Evolutionary conservation across 2,329 filamentous ascomycete species (phyloP), one percentile per base, ranked within the genome.

Genomic region (Exserohilum turcica): DNA sequence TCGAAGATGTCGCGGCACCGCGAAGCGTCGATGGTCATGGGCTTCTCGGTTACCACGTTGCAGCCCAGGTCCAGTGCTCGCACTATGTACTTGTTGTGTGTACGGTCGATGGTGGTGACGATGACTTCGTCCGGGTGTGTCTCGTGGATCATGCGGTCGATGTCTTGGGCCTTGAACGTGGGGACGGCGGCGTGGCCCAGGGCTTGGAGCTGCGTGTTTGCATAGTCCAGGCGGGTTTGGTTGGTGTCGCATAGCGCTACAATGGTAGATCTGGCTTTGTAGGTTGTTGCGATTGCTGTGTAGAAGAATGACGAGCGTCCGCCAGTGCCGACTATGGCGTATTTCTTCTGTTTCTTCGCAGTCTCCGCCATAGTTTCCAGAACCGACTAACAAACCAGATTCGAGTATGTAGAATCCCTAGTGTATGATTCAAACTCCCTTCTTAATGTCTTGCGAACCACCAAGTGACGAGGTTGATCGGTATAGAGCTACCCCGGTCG

Each of bases 21-120:
- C 1, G 78, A 75, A 0, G 77, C 81, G 61, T 86, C 83, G 60
- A 86, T 82, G 0, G 84, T 86, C 84, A 86, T 86, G 4, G 84
- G 84, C 67, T 87, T 87, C 63, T 86, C 84, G 0, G 82, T 86
- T n/a, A 86, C 76, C 0, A 85, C 84, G 54, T 82, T 79, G 61
- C 83, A 84, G 13, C 84, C 84, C 1, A 85, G 72, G 56, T 86
- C 82, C 43, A 87, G 73, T 0, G 84, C 83, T 2, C 81, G 78
- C 5, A 85, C 76, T 43, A 86, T 86, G 71, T 87, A 87, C 24
- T 74, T 78, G 62, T 86, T 76, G 68, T 87, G 84, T 3, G 82
- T 84, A 21, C 84, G 79, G 70, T 87, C 84, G 61, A 86, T 84
- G 0, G 84, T 86, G 0, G 84, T 86, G 13, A 86, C 78, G 57